Base-by-base conservation (phyloP, 306 rosid species). In the Macrotyloma uniflorum region DNA sequence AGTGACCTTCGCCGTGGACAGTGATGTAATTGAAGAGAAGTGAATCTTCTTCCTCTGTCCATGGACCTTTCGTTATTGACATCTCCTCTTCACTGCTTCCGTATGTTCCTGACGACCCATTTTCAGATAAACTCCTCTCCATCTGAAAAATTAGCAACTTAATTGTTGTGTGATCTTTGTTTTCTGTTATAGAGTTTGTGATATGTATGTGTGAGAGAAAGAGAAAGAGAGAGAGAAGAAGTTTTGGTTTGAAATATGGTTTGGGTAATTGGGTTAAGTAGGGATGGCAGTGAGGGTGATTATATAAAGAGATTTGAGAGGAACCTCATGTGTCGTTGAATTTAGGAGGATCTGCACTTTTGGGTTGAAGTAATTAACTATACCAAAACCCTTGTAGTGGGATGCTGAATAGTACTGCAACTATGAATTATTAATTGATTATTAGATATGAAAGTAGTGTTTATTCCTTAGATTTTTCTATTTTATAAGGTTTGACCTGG, bases 1-100 rank as follows among this genome's bases (percentile, higher is more conserved):
- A 89, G 45, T 80, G 88, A 7, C 93, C 89, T 62, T 89, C 87
- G 9, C 93, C 91, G 32, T 87, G 82, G 26, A 24, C 10, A 50
- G 72, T 78, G 36, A 89, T 33, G 51, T 87, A 79, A 63, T 51
- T 70, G 35, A 62, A 28, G 61, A 89, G 91, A 59, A 69, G 12
- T n/a, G 88, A 67, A 61, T 89, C 93, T 78, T 87, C 93, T 55
- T 83, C 88, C 30, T 81, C 88, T n/a, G 88, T 87, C 93, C 93
- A 89, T 53, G 89, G 84, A 76, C 93, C 93, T 85, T 86, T 89
- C 47, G 73, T 81, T 9, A 87, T 59, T 20, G 22, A 61, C 67
- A 66, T 65, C 22, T 28, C 84, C 19, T 78, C 88, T 64, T 82
- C 86, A 28, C 51, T 49, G 7, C 67, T 30, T 35, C 46, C 74